Percentiles rank a stretch among this genome's conserved stretches.
Conservation (phyloP, 768 basidiomycete species). For the Russula virescens region DNA sequence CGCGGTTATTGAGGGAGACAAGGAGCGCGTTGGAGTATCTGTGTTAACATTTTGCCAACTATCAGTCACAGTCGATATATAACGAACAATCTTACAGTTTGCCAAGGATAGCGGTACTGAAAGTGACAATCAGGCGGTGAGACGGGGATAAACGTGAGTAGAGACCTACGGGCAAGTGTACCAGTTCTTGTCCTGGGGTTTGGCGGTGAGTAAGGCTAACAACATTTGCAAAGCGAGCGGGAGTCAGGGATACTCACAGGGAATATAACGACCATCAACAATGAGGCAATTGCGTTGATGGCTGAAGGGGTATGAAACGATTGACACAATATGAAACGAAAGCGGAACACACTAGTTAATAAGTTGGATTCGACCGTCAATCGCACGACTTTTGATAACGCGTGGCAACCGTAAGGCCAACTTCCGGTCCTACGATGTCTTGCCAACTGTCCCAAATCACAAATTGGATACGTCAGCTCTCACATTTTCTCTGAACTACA, state of each 20-base stretch:
- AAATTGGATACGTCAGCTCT: not conserved
- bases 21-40: slow-evolving; percentile 16
- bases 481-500: not conserved
- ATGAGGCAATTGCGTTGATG: not conserved
- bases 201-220: not conserved
- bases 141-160: not conserved
- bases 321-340: not conserved
- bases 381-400: not conserved
- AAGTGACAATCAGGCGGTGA: not conserved
- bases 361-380: slow-evolving; percentile 14
- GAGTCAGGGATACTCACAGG: not conserved
- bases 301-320: not conserved
- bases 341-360: not conserved
- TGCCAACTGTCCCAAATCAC: not conserved
- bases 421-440: not conserved
- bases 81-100: slow-evolving; percentile 2
- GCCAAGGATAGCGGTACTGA: slow-evolving; percentile 9
- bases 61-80: not conserved
- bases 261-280: not conserved
- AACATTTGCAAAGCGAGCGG: not conserved
- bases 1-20: slow-evolving; percentile 12
- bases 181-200: slow-evolving; percentile 7
- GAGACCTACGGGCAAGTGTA: slow-evolving; percentile 10
- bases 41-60: not conserved
- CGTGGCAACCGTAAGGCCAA: not conserved